phyloP scores from a whole-genome alignment of 345 rosid species.

The Salix exigua region DNA sequence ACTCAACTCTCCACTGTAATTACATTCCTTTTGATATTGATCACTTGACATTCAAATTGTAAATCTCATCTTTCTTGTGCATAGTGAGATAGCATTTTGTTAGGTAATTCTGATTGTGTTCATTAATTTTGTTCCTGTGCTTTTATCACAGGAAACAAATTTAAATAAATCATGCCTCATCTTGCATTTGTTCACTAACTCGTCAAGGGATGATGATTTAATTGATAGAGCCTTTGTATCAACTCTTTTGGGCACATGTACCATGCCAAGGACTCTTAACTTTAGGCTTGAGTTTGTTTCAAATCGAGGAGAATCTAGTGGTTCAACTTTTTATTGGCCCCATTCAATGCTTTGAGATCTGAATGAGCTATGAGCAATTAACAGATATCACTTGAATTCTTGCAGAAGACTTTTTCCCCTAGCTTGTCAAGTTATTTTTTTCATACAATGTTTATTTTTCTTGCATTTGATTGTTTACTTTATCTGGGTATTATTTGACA shows the following conservation, averaged over 20 bases:
- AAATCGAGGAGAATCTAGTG: background rate
- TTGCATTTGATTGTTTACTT: background rate
- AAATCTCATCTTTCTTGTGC: no score
- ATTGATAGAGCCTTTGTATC: no score
- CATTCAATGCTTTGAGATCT: background rate
- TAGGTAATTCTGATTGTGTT: no score
- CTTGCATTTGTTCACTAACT: no score
- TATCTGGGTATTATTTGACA: slow-evolving; percentile 11
- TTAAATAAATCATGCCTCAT: no score
- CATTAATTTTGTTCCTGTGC: no score
- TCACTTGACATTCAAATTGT: no score
- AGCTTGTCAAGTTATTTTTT: background rate
- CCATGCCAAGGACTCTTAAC: background rate
- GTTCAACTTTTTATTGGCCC: background rate
- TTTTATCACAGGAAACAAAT: no score
- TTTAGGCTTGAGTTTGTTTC: background rate
- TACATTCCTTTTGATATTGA: no score
- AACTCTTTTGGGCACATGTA: background rate
- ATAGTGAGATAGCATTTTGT: no score
- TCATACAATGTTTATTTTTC: background rate
- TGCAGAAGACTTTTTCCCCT: background rate
- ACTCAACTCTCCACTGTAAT: no score
- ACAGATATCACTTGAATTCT: background rate
- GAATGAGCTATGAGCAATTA: background rate
- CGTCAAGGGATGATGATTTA: no score